A percentile compares a stretch with the other conserved stretches of the same genome.
phyloP scores from a whole-genome alignment of 805 yeast species.

The Metschnikowia bowlesiae region DNA sequence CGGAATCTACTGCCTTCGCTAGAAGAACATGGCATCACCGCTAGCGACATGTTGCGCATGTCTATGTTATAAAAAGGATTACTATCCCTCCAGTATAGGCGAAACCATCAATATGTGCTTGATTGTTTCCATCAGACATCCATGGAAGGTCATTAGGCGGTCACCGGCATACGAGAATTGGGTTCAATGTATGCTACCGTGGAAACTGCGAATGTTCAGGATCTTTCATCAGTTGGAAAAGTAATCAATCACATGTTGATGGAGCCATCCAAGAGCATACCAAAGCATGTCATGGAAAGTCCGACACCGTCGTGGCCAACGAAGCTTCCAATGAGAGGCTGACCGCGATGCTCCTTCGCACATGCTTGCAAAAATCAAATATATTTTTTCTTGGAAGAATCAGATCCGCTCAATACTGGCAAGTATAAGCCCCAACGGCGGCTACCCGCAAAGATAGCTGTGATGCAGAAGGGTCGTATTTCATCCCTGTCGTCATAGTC shows the following conservation, averaged over 20 bases:
- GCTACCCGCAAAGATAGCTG: slow-evolving; percentile 38
- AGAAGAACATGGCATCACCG: too few relatives aligned
- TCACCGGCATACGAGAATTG: slow-evolving; percentile 81
- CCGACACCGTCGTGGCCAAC: too few relatives aligned
- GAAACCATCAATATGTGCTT: neutral
- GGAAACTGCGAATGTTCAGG: slow-evolving; percentile 93
- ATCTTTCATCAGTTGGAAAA: slow-evolving; percentile 62
- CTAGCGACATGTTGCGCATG: too few relatives aligned
- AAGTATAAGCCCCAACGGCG: slow-evolving; percentile 64
- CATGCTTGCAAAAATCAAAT: slow-evolving; percentile 26
- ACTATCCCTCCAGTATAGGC: too few relatives aligned
- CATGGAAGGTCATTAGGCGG: slow-evolving; percentile 87
- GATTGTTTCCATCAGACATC: slow-evolving; percentile 66
- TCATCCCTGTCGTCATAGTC: slow-evolving; percentile 91
- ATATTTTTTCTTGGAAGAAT: slow-evolving; percentile 27
- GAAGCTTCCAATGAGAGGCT: neutral
- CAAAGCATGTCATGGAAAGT: too few relatives aligned
- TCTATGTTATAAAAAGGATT: too few relatives aligned
- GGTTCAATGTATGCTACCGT: slow-evolving; percentile 87
- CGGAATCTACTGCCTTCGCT: too few relatives aligned
- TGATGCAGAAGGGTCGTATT: slow-evolving; percentile 38
- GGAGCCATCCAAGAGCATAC: neutral
- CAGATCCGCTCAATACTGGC: slow-evolving; percentile 79
- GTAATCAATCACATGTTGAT: neutral
- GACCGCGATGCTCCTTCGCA: slow-evolving; percentile 15